Evolutionary conservation across 2,329 filamentous ascomycete genomes (phyloP), one percentile per base, ranked within the genome.

Genomic region (Arthrinium puccinioides): DNA sequence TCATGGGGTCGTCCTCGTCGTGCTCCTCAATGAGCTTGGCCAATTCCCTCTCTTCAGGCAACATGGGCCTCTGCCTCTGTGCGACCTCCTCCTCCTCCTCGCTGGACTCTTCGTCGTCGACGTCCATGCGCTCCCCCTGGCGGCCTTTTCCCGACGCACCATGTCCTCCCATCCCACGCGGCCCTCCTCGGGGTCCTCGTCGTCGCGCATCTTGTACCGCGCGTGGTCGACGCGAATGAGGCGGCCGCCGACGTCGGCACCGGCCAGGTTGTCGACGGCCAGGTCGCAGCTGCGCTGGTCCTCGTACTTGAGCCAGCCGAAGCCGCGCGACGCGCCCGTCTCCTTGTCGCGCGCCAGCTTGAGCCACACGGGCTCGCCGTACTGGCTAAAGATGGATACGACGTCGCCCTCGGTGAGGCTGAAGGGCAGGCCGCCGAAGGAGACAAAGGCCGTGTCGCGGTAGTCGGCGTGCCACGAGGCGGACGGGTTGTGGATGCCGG

Each of bases 401-500:
- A 98, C 75, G 62, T 98, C 92, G 62, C 94, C 94, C 67, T 98
- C 92, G 33, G 87, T 88, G 27, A 98, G 74, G 54, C 94, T 87
- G 63, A 85, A 94, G 4, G 89, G 87, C 10, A 98, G 74, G 20
- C 90, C 90, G 55, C 94, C 94, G 50, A 98, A 89, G 70, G 96
- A 95, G 57, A 98, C 70, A 61, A 90, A 98, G 42, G 92, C 94
- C 2, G 92, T 97, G 66, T 94, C 92, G 64, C 87, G 86, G 65
- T 97, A 98, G 68, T 98, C 94, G 59, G 84, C 82, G 60, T 97
- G 90, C 90, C 90, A 97, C 40, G 90, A 96, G 45, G 84, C 90
- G 63, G 88, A 81, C 28, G 89, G 82, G 3, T 37, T 30, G 38
- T 37, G 27, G 18, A 43, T 39, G 25, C 83, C 87, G 59, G 87